A percentile compares a stretch with the other conserved stretches of the same genome.
Conservation (phyloP, 2,329 filamentous ascomycete genomes). For the Dactylellina parvicollis region DNA sequence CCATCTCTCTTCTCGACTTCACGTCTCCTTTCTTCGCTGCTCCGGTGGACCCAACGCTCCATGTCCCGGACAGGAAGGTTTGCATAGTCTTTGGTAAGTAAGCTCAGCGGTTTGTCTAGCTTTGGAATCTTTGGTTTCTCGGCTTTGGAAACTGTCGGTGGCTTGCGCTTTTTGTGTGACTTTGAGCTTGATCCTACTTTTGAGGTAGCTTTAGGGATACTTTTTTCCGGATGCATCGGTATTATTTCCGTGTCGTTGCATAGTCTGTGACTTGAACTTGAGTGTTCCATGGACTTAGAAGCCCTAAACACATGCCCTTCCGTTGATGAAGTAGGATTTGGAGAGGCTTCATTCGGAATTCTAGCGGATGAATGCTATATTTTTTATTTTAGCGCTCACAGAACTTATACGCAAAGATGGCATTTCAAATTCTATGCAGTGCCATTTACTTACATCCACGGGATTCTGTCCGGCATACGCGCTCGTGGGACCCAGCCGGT, state of each 20-base stretch:
- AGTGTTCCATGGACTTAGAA: neutral
- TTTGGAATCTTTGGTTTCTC: slow-evolving; percentile 65
- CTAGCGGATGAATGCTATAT: slow-evolving; percentile 34
- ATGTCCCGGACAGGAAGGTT: slow-evolving; percentile 78
- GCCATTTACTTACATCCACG: slow-evolving; percentile 11
- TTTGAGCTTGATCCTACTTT: slow-evolving; percentile 4
- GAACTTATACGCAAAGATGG: neutral
- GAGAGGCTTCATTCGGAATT: slow-evolving; percentile 13
- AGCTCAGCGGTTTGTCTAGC: slow-evolving; percentile 75
- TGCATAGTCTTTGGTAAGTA: slow-evolving; percentile 72
- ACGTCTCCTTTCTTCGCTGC: slow-evolving; percentile 71
- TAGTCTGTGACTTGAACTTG: neutral
- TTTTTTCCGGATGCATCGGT: neutral
- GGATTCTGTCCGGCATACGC: slow-evolving; percentile 18
- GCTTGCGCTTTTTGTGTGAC: slow-evolving; percentile 40
- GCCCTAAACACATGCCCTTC: slow-evolving; percentile 3
- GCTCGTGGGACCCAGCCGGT: slow-evolving; percentile 33
- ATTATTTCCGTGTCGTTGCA: neutral
- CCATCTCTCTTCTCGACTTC: slow-evolving; percentile 78
- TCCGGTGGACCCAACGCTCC: slow-evolving; percentile 78
- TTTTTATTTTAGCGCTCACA: neutral
- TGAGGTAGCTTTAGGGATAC: neutral
- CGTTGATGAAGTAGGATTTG: slow-evolving; percentile 33
- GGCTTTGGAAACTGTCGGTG: slow-evolving; percentile 56
- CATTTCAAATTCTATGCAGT: neutral